These are phyloP conservation scores for Fusarium cyanostomum DNA, from an alignment of 2,329 filamentous ascomycete species.

Conservation along the genomic window DNA sequence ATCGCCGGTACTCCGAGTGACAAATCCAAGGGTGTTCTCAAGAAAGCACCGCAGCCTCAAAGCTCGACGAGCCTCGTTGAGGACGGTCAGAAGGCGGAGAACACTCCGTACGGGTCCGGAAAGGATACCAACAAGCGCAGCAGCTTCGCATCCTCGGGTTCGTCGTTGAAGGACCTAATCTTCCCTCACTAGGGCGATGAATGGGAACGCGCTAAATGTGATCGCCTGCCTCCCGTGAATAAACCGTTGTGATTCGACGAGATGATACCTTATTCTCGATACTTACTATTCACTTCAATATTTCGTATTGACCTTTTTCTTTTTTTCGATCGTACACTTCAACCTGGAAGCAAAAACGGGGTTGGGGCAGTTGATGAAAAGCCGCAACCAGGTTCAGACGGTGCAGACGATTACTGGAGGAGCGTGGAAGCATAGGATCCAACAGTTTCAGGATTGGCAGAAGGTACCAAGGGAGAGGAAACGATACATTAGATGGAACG, in stretches of 20 bases:
- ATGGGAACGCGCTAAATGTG: not conserved
- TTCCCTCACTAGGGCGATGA: constrained; percentile 31
- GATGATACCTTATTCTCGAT: not conserved
- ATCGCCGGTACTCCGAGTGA: constrained; percentile 22
- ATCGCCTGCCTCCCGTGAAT: not conserved
- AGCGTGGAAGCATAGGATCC: not conserved
- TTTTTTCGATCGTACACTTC: not conserved
- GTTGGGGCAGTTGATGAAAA: not conserved
- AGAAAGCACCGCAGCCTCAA: constrained; percentile 49
- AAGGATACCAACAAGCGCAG: constrained; percentile 39
- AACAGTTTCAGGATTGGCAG: not conserved
- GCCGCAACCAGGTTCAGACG: not conserved
- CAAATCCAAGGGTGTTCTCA: constrained; percentile 47
- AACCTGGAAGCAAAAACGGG: not conserved
- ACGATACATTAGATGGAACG: constrained; percentile 7
- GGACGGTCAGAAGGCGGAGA: constrained; percentile 40
- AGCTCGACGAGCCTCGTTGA: constrained; percentile 40
- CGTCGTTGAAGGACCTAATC: constrained; percentile 41
- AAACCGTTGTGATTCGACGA: not conserved
- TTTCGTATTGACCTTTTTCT: not conserved
- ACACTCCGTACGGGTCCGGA: constrained; percentile 27
- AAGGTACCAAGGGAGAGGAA: not conserved
- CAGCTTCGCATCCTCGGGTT: constrained; percentile 37
- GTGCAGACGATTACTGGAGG: not conserved
- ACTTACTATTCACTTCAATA: not conserved